Base-by-base conservation (phyloP, 257 asterid genomes). In the Ophiorrhiza pumila region DNA sequence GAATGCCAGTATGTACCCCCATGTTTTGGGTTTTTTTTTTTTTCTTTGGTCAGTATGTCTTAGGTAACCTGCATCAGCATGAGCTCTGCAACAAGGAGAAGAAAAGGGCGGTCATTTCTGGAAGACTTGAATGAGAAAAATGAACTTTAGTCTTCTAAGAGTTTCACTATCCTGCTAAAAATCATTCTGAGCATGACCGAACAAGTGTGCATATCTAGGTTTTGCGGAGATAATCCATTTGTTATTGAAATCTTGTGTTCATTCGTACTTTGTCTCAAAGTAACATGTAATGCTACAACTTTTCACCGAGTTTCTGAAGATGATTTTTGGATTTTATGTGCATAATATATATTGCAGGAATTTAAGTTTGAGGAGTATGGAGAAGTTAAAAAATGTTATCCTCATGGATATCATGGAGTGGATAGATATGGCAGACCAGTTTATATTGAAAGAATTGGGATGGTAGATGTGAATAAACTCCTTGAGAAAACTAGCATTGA, bases 331-430 rank as follows among this genome's bases (percentile, higher is more conserved):
- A 35, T 39, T 17, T 56, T 29, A 31, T 66, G 43, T 14, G 39
- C 31, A 25, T 20, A 75, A 46, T 72, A 12, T 25, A 42, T 69
- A 25, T 68, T 73, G 79, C 87, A 91, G 97, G 97, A 86, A 11
- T 87, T 86, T 66, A 80, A 78, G 69, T 91, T 73, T 74, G 88
- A 83, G 37, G 97, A 91, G 71, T 69, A 37, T 62, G 25, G 61
- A 69, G 85, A 85, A 75, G 92, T 87, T n/a, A 86, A 81, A 69
- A 82, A 68, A 71, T 86, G 83, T 67, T 91, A 91, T 69, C 97
- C 97, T 68, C 96, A 91, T 69, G 96, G 97, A 56, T 91, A 35
- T 73, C 97, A 91, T 69, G 96, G 94, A 25, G 95, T 89, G 18
- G 97, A 91, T 72, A 81, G 85, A 78, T 73, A 71, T 56, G 97